phyloP scores from a whole-genome alignment of 768 basidiomycete genomes.

The Solioccasus polychromus region DNA sequence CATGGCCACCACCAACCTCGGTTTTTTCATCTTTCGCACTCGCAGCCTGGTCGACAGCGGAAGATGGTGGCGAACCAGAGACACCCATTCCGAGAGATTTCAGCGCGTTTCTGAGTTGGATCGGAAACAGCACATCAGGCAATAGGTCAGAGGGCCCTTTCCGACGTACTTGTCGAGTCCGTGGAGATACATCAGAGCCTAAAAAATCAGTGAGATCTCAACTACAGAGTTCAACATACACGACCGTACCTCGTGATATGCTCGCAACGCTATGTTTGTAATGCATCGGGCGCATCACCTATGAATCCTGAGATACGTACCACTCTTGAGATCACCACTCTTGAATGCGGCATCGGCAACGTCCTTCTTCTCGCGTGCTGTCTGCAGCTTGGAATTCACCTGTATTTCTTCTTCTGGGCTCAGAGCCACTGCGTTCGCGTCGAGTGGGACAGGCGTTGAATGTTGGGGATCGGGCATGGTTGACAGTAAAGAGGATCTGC shows the following conservation, averaged over 20 bases:
- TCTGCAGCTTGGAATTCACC: constrained; percentile 50
- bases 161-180: constrained; percentile 72
- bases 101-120: constrained; percentile 47
- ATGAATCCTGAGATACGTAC: constrained; percentile 35
- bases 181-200: constrained; percentile 71
- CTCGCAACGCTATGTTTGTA: constrained; percentile 51
- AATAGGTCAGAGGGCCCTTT: background rate
- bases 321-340: constrained; percentile 55
- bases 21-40: constrained; percentile 52
- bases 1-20: constrained; percentile 45
- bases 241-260: constrained; percentile 66
- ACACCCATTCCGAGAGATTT: constrained; percentile 45
- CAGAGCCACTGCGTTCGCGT: constrained; percentile 17
- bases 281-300: constrained; percentile 1
- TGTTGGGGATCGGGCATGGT: constrained; percentile 4
- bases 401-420: constrained; percentile 25
- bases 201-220: constrained; percentile 7
- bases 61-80: constrained; percentile 6
- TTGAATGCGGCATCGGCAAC: constrained; percentile 68
- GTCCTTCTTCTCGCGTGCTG: constrained; percentile 67
- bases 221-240: background rate
- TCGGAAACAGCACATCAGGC: constrained; percentile 3
- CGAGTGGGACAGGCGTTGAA: constrained; percentile 9
- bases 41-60: constrained; percentile 30
- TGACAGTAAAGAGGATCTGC: too few relatives aligned